Base-by-base conservation (phyloP, 2,329 filamentous ascomycete species). In the Didymella lethalis region DNA sequence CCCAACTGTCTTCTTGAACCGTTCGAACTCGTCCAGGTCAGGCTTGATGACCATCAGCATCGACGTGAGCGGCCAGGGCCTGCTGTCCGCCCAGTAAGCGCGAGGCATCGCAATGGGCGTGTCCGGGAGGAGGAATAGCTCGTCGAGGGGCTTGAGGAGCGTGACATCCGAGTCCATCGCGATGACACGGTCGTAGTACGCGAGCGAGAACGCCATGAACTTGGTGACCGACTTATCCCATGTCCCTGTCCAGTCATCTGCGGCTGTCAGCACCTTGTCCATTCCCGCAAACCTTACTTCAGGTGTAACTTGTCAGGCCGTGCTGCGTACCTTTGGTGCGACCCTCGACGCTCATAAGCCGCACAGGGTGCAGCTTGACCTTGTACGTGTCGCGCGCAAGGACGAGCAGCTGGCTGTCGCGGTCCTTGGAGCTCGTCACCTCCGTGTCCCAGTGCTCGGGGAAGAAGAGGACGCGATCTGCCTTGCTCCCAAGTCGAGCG, bases 181-280 rank as follows among this genome's bases (percentile, higher is more conserved):
- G 32, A 88, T 78, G 23, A 87, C 79, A 38, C 85, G 81, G 20
- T 82, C 75, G 70, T 90, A 91, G 54, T 87, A 81, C 0, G 84
- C 85, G 51, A 90, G 85, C 58, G 88, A 88, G 70, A 90, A 91
- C 2, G 88, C 86, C 20, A 89, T 81, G 32, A 90, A 82, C 71
- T 92, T 91, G 23, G 87, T 88, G 66, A 86, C 87, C 2, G 85
- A 87, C 34, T 85, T 83, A 56, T 86, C 84, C 87, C 87, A 90
- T 1, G 86, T 86, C 28, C 67, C 67, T 40, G 72, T 71, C 64
- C 68, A 75, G 18, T 61, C 64, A 49, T 71, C 75, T 77, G 68
- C 64, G 63, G 62, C 54, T 55, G 62, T 69, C 59, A 70, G 63
- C 51, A 50, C 46, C 50, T 14, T 45, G 46, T 43, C 20, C 36